Base-by-base conservation (phyloP, 2,329 filamentous ascomycete species). In the Stemphylium lycopersici region DNA sequence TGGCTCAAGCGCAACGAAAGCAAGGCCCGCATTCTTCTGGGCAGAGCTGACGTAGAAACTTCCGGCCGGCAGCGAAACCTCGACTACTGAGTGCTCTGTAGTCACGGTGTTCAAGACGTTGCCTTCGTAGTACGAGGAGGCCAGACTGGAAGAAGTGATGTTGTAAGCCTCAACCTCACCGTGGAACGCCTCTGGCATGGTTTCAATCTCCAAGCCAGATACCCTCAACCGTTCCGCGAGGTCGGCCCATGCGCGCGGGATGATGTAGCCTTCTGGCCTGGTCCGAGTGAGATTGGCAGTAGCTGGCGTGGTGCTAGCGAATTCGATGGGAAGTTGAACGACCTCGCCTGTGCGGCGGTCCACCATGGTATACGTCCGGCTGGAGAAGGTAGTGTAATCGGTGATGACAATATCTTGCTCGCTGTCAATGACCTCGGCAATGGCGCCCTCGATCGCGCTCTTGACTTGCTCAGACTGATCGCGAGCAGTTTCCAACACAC, bases 1-100 rank as follows among this genome's bases (percentile, higher is more conserved):
- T 4, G 73, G 74, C 53, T 76, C 73, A 5, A 76, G 56, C n/a
- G 72, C 65, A 20, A 73, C 69, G 57, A 76, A 74, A 2, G 74
- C 73, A 15, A 76, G 29, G 0, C 66, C 73, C 1, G 72, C 70
- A 34, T 76, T 76, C 59, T 75, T 76, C 63, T 76, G 74, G 50
- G 62, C 62, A 20, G 65, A 69, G 32, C 62, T 68, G 8, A 76
- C 63, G 15, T 63, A 66, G 50, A 73, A 76, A 26, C 71, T 74
- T 1, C 74, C 72, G 4, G 60, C 59, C 0, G 73, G 72, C 26
- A 76, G 48, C 8, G 52, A 54, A 3, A 77, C 58, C 2, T 69
- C 60, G 20, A 58, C 66, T 3, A 48, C 55, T 13, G 64, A 53
- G 1, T 65, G 62, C 18, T 68, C 64, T 0, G 68, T 71, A 0